Evolutionary conservation across 2,329 filamentous ascomycete genomes (phyloP).

Genomic region (Calonectria multiphialidica): DNA sequence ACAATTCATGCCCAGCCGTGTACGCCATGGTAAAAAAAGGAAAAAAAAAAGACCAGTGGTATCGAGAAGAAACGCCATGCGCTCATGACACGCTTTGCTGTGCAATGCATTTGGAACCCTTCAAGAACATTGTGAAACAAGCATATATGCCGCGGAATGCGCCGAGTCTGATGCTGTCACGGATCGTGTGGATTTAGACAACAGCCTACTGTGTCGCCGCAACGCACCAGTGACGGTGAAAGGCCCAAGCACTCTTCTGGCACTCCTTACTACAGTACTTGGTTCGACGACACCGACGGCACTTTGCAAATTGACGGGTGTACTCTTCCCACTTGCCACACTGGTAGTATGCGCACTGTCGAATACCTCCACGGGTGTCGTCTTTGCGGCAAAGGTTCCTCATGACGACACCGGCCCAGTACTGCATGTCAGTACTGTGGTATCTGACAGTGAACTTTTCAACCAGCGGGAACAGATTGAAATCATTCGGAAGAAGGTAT

Average conservation of each 20-base stretch:
- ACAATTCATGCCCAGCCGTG: slow-evolving; percentile 41
- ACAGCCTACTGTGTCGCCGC: slow-evolving; percentile 69
- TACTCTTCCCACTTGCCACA: slow-evolving; percentile 99
- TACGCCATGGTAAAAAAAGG: slow-evolving; percentile 43
- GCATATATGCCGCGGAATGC: slow-evolving; percentile 42
- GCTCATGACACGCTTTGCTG: slow-evolving; percentile 55
- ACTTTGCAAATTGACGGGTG: slow-evolving; percentile 97
- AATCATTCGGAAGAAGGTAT: slow-evolving; percentile 91
- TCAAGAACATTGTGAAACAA: slow-evolving; percentile 47
- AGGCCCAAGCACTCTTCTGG: slow-evolving; percentile 98
- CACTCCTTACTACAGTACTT: slow-evolving; percentile 99
- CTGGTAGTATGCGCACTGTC: slow-evolving; percentile 97
- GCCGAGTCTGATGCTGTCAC: slow-evolving; percentile 40
- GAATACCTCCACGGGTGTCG: slow-evolving; percentile 91
- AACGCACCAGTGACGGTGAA: slow-evolving; percentile 97
- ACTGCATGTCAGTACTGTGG: slow-evolving; percentile 97
- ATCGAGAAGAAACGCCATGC: slow-evolving; percentile 58
- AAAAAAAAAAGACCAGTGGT: slow-evolving; percentile 50
- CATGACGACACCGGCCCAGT: slow-evolving; percentile 99
- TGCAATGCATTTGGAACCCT: slow-evolving; percentile 54
- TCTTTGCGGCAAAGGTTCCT: slow-evolving; percentile 98
- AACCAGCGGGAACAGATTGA: slow-evolving; percentile 98
- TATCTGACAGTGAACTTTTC: slow-evolving; percentile 98
- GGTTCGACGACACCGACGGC: slow-evolving; percentile 92
- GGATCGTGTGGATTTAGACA: slow-evolving; percentile 29